Percentiles rank a stretch among this genome's conserved stretches.
These are phyloP conservation scores for Fusarium globosum DNA, from an alignment of 2,329 filamentous ascomycete genomes.

Conservation along the genomic window DNA sequence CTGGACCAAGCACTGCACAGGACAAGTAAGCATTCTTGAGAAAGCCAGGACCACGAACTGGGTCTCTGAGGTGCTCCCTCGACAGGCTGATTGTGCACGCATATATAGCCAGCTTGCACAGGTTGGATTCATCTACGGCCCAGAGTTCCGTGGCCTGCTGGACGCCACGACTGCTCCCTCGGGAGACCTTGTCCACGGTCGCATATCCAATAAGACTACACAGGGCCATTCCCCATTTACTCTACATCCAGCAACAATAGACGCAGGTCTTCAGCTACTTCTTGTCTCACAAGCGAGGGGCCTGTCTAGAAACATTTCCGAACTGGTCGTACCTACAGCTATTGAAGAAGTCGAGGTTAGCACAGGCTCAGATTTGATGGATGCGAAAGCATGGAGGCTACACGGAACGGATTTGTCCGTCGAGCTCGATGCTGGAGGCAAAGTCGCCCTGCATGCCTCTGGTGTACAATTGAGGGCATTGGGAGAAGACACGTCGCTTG, in stretches of 20 bases:
- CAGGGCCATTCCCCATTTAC: neutral
- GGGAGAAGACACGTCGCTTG: neutral
- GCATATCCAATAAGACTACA: neutral
- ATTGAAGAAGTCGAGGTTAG: slow-evolving; percentile 11
- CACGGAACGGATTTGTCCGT: neutral
- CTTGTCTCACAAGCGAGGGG: neutral
- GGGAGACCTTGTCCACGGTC: neutral
- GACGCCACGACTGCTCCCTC: neutral
- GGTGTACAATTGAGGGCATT: neutral
- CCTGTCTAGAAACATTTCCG: neutral
- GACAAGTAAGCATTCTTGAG: slow-evolving; percentile 9
- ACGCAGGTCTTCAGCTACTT: slow-evolving; percentile 5
- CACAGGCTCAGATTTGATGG: neutral
- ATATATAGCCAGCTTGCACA: neutral
- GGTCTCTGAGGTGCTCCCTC: neutral
- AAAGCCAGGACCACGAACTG: neutral
- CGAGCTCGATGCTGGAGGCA: neutral
- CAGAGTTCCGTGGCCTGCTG: neutral
- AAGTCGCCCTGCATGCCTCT: neutral
- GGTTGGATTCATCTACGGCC: slow-evolving; percentile 5
- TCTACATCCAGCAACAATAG: slow-evolving; percentile 16
- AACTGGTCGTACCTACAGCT: slow-evolving; percentile 3
- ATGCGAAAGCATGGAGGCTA: slow-evolving; percentile 10
- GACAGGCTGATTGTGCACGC: neutral
- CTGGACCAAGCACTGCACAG: slow-evolving; percentile 26